Percentiles rank a stretch among this genome's conserved stretches.
Evolutionary conservation across 495 filamentous ascomycete genomes (phyloP).

Genomic region (Talaromyces thailandensis): DNA sequence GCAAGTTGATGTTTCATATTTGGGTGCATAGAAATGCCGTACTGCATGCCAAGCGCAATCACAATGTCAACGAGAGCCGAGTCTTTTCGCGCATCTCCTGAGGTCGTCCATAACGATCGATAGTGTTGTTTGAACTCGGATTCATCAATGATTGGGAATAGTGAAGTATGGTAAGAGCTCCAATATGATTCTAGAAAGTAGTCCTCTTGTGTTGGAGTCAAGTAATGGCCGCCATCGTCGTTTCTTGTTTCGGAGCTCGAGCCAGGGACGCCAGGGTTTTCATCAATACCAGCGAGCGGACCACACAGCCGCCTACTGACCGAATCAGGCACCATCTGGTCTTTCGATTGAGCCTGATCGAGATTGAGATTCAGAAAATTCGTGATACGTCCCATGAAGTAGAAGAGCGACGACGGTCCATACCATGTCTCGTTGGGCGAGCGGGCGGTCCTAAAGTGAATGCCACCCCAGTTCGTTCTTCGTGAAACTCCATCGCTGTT

Average conservation of each 20-base stretch:
- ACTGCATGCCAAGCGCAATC: slow-evolving; percentile 37
- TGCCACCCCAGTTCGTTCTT: slow-evolving; percentile 16
- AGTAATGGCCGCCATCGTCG: background rate
- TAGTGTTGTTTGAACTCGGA: slow-evolving; percentile 29
- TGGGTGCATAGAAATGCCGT: slow-evolving; percentile 22
- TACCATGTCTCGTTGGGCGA: slow-evolving; percentile 14
- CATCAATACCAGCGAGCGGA: background rate
- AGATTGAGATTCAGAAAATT: background rate
- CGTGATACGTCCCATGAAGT: slow-evolving; percentile 22
- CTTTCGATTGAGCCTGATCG: background rate
- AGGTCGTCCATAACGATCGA: slow-evolving; percentile 24
- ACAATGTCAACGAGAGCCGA: slow-evolving; percentile 40
- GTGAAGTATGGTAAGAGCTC: slow-evolving; percentile 32
- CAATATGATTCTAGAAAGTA: slow-evolving; percentile 39
- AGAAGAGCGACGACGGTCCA: slow-evolving; percentile 22
- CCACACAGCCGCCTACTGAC: background rate
- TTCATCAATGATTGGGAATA: slow-evolving; percentile 28
- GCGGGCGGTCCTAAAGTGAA: slow-evolving; percentile 11
- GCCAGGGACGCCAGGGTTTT: background rate
- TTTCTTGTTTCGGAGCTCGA: background rate
- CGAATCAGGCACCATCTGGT: background rate
- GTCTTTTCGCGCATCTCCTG: slow-evolving; percentile 19
- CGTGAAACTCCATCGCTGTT: background rate
- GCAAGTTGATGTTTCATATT: slow-evolving; percentile 1
- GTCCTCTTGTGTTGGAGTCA: slow-evolving; percentile 30